phyloP scores from a whole-genome alignment of 1,284 basidiomycete genomes.

The Cryptococcus neoformans region DNA sequence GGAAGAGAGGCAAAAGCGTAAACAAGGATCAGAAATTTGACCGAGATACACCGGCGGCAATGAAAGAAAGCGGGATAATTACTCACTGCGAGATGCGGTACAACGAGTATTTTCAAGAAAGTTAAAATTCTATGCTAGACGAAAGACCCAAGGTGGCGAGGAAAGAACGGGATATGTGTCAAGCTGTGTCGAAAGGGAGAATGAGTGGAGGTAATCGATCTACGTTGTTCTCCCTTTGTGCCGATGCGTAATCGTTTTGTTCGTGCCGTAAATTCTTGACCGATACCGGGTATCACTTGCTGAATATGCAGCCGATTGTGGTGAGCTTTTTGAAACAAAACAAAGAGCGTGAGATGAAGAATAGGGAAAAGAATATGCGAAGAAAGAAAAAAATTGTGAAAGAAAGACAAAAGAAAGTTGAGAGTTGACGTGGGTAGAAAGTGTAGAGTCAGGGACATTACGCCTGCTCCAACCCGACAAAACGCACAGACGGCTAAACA shows the following conservation, averaged over 20 bases:
- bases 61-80: background rate
- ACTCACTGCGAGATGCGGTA: too few relatives aligned
- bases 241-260: background rate
- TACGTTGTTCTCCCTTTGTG: background rate
- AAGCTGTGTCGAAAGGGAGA: background rate
- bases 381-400: background rate
- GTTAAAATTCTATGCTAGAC: background rate
- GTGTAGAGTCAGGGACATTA: background rate
- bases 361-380: background rate
- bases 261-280: background rate
- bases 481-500: background rate
- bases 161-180: background rate
- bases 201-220: constrained; percentile 1
- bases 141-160: background rate
- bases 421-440: background rate
- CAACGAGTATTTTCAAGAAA: too few relatives aligned
- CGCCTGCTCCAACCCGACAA: background rate
- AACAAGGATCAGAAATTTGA: background rate
- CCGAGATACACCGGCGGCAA: background rate
- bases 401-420: background rate
- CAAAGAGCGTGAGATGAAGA: background rate
- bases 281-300: background rate
- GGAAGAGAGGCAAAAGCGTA: background rate
- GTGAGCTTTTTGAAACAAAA: background rate
- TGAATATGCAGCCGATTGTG: background rate